Base-by-base conservation (phyloP, 306 rosid species). In the Rubus parviflorus region DNA sequence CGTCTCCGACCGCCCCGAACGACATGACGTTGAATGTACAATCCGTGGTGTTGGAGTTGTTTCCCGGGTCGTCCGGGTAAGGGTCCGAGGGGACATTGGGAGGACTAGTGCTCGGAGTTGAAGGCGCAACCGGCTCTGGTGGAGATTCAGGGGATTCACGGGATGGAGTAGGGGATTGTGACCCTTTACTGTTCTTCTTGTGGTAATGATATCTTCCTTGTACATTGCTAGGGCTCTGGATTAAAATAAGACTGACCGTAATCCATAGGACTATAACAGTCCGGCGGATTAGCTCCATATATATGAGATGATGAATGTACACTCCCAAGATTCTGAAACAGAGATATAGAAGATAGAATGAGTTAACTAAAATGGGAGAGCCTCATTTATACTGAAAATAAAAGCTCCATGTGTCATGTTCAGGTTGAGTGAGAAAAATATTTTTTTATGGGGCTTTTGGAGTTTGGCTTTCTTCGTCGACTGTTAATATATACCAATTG, bases 1-100 rank as follows among this genome's bases (percentile, higher is more conserved):
- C 99, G 61, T 95, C 99, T 71, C 99, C 99, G 20, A 90, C 89
- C 0, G 97, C 98, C 11, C 98, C 98, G 15, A 75, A 88, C n/a
- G 94, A 78, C 63, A 76, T 88, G 17, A 96, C 99, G 45, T 91
- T 90, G 42, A 92, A 96, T n/a, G 85, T 68, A 69, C 87, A 40
- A 47, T 70, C 83, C 1, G 92, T 75, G 54, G 87, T 23, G 12
- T 62, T 70, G 3, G 88, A 72, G 14, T 77, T 73, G 14, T 75
- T 77, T 17, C 77, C 86, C 0, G 93, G 93, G 61, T 88, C 87
- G 66, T 62, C 73, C 30, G 97, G 92, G 77, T 82, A 85, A n/a
- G 97, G 97, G 74, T 90, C 89, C 57, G 96, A 86, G 11, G 96
- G 97, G 40, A 87, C 89, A 63, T 51, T 51, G 25, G 76, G 76